Conservation (phyloP, 2,329 filamentous ascomycete species). For the Paecilomyces dactylethromorphus region DNA sequence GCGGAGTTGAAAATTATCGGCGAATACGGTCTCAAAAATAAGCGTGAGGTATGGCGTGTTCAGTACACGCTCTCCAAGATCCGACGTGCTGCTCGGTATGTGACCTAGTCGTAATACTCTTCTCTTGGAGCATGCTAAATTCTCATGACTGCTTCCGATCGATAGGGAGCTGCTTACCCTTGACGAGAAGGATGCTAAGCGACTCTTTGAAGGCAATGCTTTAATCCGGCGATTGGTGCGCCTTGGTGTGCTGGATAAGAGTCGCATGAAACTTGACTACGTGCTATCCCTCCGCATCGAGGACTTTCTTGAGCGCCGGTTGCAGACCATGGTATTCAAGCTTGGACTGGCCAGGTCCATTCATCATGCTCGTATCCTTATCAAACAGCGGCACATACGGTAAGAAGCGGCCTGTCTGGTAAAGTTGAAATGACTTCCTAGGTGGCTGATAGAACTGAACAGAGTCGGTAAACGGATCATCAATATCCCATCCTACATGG, state of each 20-base stretch:
- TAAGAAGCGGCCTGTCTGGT: too few relatives aligned
- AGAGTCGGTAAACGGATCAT: conserved; percentile 99
- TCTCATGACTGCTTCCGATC: too few relatives aligned
- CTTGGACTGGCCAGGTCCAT: conserved; percentile 99
- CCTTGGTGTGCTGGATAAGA: conserved; percentile 99
- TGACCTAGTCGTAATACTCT: too few relatives aligned
- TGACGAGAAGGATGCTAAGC: conserved; percentile 99
- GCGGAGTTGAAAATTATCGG: conserved; percentile 99
- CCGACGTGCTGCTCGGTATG: conserved; percentile 99
- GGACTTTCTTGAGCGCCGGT: conserved; percentile 99
- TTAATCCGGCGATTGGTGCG: conserved; percentile 99
- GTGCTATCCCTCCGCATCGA: conserved; percentile 98
- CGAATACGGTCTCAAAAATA: conserved; percentile 99
- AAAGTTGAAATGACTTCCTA: too few relatives aligned
- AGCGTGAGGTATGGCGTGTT: conserved; percentile 99
- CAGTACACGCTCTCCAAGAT: conserved; percentile 99
- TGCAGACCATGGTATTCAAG: conserved; percentile 99
- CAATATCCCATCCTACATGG: conserved; percentile 99
- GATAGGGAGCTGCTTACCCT: conserved; percentile 96
- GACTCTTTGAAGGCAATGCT: conserved; percentile 99
- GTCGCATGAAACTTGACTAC: conserved; percentile 99
- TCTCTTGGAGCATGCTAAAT: too few relatives aligned
- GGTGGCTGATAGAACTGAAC: too few relatives aligned
- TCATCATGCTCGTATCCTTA: conserved; percentile 99
- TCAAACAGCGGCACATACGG: conserved; percentile 98